Evolutionary conservation across 345 rosid genomes (phyloP), one percentile per base, ranked within the genome.

Genomic region (Gossypium thurberi): DNA sequence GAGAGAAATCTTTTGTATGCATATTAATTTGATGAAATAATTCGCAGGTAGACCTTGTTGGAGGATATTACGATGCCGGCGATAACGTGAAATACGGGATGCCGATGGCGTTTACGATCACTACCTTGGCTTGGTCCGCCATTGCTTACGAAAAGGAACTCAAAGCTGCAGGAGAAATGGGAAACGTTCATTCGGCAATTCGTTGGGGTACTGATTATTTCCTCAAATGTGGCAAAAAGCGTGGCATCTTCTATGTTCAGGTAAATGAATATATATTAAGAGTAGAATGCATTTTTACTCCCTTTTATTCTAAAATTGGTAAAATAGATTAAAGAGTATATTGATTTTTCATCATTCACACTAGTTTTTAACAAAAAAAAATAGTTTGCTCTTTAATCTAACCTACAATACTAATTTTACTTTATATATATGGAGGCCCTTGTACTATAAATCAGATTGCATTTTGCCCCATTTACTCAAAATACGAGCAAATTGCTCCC

Each of bases 151-250:
- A 72, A 12, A 52, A 73, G 28, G 89, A 94, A 79, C 82, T 94
- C 4, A 52, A 55, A 50, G 80, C 90, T 3, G 17, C 84, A 0
- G 87, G 94, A 5, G 98, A 94, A 66, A 50, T 85, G 6, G 81
- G 69, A 51, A 84, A 83, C 46, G 82, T 80, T n/a, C 82, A 48
- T 0, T 79, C 77, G 8, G 92, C 82, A 47, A 84, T 94, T 64
- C 87, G 87, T 76, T 92, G 99, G 98, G 99, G 99, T 21, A 90
- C 98, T 0, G 98, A 94, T 79, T 94, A 89, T 81, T 86, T 94
- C 74, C 89, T 92, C 37, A 94, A 94, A 77, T 87, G 91, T 66
- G 65, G 81, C 55, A 66, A 81, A 21, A 80, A 72, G 59, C 76
- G 21, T 26, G 77, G 87, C 70, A 78, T 74, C 4, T 82, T 90